phyloP scores from a whole-genome alignment of 208 protist species.

The Acanthamoeba triangularis region DNA sequence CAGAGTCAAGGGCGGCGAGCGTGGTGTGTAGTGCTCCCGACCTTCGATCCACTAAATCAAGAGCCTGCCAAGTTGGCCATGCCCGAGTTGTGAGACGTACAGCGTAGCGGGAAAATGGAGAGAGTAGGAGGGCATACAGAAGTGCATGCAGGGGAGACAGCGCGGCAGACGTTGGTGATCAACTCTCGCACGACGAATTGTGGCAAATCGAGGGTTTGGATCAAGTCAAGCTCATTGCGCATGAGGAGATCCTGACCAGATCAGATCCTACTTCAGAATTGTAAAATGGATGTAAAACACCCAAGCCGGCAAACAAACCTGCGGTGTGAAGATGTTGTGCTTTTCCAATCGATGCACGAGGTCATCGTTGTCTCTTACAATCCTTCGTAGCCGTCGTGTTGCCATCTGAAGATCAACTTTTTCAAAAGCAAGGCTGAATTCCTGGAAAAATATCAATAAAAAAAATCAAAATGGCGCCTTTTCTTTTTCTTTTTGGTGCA shows the following conservation, averaged over 20 bases:
- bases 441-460: no score
- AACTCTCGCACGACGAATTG: slow-evolving; percentile 50
- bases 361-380: slow-evolving; percentile 28
- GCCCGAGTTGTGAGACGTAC: background rate
- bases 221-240: slow-evolving; percentile 33
- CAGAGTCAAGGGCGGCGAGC: slow-evolving; percentile 1
- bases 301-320: slow-evolving; percentile 2
- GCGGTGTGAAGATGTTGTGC: slow-evolving; percentile 5
- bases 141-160: background rate
- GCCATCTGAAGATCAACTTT: background rate
- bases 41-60: background rate
- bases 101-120: background rate
- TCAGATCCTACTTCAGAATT: background rate
- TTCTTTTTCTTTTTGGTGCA: no score
- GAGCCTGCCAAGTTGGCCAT: background rate
- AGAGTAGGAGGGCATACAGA: background rate
- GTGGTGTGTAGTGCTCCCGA: slow-evolving; percentile 8
- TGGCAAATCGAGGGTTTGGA: slow-evolving; percentile 15
- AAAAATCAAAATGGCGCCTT: no score
- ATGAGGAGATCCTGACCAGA: slow-evolving; percentile 34
- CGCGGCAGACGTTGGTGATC: background rate
- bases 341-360: slow-evolving; percentile 1
- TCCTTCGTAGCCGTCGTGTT: background rate
- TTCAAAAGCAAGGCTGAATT: no score
- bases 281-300: background rate